Conservation (phyloP, 1,139 yeast genomes). For the Hansenula sp. region DNA sequence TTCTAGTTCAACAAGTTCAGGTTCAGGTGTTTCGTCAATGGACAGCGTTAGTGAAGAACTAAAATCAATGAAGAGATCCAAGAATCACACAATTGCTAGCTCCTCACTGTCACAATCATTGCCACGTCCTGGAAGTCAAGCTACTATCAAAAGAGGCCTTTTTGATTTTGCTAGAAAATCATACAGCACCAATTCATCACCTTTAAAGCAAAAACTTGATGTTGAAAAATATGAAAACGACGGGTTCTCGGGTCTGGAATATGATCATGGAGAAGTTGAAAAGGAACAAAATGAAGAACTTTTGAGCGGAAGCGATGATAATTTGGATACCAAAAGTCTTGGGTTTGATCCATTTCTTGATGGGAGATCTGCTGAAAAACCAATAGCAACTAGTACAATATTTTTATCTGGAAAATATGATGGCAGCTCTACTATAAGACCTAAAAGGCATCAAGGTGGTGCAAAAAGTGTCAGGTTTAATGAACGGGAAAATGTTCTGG, state of each 20-base stretch:
- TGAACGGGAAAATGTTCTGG: neutral
- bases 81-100: too few relatives aligned
- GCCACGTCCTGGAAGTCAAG: too few relatives aligned
- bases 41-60: neutral
- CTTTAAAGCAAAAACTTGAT: neutral
- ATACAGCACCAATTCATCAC: constrained; percentile 5
- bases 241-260: neutral
- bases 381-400: constrained; percentile 1
- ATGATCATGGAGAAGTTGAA: too few relatives aligned
- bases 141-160: neutral
- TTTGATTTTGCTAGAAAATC: constrained; percentile 2
- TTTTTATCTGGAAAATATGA: neutral
- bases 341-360: constrained; percentile 4
- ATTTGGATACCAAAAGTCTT: neutral
- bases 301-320: neutral
- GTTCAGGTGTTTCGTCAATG: neutral
- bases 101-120: neutral
- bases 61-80: neutral
- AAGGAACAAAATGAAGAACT: neutral
- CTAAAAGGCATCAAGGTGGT: neutral
- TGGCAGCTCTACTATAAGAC: neutral
- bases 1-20: neutral
- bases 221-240: neutral
- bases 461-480: constrained; percentile 5
- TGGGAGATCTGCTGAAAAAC: neutral